Base-by-base conservation (phyloP, 768 basidiomycete species). In the Termitomyces sp. region DNA sequence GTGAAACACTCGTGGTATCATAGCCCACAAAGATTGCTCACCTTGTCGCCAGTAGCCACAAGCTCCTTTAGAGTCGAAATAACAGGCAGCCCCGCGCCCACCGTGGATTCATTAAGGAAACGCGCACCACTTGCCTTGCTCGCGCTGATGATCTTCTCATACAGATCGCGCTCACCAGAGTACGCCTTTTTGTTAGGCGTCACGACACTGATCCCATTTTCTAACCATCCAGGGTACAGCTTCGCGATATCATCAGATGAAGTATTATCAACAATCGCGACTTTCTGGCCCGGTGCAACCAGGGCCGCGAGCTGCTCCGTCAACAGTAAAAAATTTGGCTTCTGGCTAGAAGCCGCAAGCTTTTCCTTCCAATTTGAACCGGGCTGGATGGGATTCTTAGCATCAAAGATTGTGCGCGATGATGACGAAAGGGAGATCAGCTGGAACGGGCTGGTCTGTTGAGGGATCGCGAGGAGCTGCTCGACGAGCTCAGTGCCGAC, bases 151-250 rank as follows among this genome's bases (percentile, higher is more conserved):
- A 98, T 94, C 24, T 74, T 70, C 53, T 88, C 74, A 68, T 89
- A 98, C 38, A 97, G 74, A 20, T 63, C 65, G 30, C 85, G 74
- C 20, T 83, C 77, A 0, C 88, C 87, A 14, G 93, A 95, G 68
- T 87, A 93, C 0, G 90, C 97, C 73, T 98, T 98, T 73, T 99
- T 99, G 80, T 98, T 99, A 16, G 97, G 96, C 1, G 97, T 99
- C 47, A 96, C 85, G 64, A 99, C 84, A 67, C 87, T 82, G 58
- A 98, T 81, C 3, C 95, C 94, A 4, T 81, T 80, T 51, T 76
- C 74, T 45, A 98, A 74, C 74, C 94, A 89, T 38, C 75, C 73
- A 0, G 97, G 93, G 71, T 98, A 99, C 54, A 87, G 66, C 24
- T 76, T 75, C 2, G 96, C 95, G 20, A 98, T 83, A 14, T 76